A percentile compares a stretch with the other conserved stretches of the same genome.
These are phyloP conservation scores for Pittosporum tobira DNA, from an alignment of 129 eudicot species.

Conservation along the genomic window DNA sequence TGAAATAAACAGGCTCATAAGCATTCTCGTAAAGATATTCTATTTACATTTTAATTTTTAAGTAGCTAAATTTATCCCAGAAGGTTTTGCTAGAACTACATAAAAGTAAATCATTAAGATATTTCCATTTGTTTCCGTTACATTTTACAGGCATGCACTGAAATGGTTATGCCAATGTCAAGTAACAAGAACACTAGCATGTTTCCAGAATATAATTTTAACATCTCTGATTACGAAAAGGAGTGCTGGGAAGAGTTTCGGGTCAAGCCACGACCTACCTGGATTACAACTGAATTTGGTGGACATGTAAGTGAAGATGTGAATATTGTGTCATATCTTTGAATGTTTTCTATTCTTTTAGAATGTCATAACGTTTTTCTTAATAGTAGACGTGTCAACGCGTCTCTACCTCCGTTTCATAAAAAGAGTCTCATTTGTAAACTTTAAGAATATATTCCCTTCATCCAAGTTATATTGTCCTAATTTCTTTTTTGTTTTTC, in stretches of 20 bases:
- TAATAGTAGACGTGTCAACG: too few relatives aligned
- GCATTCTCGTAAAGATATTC: neutral
- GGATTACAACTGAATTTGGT: conserved; percentile 89
- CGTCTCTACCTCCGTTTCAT: too few relatives aligned
- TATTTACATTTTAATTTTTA: neutral
- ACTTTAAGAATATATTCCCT: too few relatives aligned
- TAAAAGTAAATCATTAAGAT: neutral
- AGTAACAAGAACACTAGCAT: conserved; percentile 54
- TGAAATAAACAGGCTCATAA: too few relatives aligned
- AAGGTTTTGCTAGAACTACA: neutral
- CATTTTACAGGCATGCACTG: conserved; percentile 74
- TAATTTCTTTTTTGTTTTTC: too few relatives aligned
- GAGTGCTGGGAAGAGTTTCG: conserved; percentile 44
- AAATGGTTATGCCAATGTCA: conserved; percentile 92
- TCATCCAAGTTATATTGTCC: too few relatives aligned
- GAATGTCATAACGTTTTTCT: too few relatives aligned
- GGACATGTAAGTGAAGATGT: conserved; percentile 54
- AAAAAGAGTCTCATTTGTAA: too few relatives aligned
- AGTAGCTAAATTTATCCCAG: neutral
- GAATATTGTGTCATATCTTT: neutral
- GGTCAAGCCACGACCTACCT: conserved; percentile 69
- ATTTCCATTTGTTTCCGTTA: conserved; percentile 1
- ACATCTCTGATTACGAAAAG: conserved; percentile 38
- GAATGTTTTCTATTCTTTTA: too few relatives aligned
- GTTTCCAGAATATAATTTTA: conserved; percentile 56